Percentiles rank a stretch among this genome's conserved stretches.
Evolutionary conservation across 2,329 filamentous ascomycete species (phyloP).

Genomic region (Epichloe hybrida): DNA sequence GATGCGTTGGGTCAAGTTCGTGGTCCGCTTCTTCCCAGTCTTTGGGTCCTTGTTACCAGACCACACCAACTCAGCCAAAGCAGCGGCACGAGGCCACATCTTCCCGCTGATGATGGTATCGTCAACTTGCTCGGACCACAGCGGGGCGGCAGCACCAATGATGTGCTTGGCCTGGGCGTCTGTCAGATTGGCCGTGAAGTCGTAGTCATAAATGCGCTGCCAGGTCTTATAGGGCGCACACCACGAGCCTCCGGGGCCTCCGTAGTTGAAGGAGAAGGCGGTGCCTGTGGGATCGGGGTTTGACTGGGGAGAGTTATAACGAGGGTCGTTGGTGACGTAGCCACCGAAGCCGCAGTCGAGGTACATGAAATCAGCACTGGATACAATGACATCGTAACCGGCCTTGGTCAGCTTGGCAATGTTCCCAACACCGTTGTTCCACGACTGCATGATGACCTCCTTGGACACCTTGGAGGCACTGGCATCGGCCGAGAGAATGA

Average conservation of each 20-base stretch:
- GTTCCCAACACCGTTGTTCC: slow-evolving; percentile 39
- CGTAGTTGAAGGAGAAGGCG: slow-evolving; percentile 38
- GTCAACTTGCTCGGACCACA: slow-evolving; percentile 43
- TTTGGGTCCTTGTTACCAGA: slow-evolving; percentile 35
- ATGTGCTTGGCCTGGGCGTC: slow-evolving; percentile 31
- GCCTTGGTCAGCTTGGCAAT: slow-evolving; percentile 34
- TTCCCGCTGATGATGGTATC: slow-evolving; percentile 34
- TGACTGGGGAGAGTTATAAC: slow-evolving; percentile 35
- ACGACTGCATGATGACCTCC: slow-evolving; percentile 38
- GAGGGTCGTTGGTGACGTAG: slow-evolving; percentile 39
- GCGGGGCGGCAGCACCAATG: slow-evolving; percentile 35
- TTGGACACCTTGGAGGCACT: slow-evolving; percentile 33
- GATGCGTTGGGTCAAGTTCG: slow-evolving; percentile 33
- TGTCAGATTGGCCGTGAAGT: slow-evolving; percentile 37
- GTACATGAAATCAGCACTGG: slow-evolving; percentile 40
- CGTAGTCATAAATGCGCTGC: slow-evolving; percentile 46
- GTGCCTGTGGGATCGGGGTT: slow-evolving; percentile 30
- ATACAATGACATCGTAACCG: slow-evolving; percentile 43
- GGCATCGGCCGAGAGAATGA: slow-evolving; percentile 27
- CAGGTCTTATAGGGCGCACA: slow-evolving; percentile 46
- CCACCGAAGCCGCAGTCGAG: slow-evolving; percentile 43
- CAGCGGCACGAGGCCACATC: slow-evolving; percentile 44
- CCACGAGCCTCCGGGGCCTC: slow-evolving; percentile 39
- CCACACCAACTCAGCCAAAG: slow-evolving; percentile 41
- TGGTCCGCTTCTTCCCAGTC: slow-evolving; percentile 28